Evolutionary conservation across 2,329 filamentous ascomycete genomes (phyloP).

Genomic region (Trichophaea hybrida): DNA sequence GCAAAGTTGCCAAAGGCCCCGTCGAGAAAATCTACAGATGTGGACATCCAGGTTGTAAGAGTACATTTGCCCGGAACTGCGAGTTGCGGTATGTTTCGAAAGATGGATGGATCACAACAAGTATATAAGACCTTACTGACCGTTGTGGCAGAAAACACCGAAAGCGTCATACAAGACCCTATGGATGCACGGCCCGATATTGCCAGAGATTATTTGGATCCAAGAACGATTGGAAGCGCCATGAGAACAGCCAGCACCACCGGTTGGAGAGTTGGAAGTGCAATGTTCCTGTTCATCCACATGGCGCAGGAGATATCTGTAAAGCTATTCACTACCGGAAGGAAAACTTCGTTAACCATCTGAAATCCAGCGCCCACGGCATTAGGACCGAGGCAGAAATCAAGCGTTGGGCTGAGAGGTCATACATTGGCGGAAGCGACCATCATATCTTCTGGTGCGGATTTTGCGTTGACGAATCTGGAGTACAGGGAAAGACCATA

Average conservation of each 20-base stretch:
- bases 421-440: conserved; percentile 37
- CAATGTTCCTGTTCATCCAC: conserved; percentile 1
- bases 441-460: conserved; percentile 73
- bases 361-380: conserved; percentile 34
- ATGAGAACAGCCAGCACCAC: conserved; percentile 68
- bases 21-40: neutral
- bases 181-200: conserved; percentile 58
- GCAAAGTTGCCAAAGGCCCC: neutral
- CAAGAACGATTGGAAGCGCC: conserved; percentile 88
- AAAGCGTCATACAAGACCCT: conserved; percentile 68
- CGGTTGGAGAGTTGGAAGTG: conserved; percentile 61
- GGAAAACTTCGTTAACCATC: conserved; percentile 48
- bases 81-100: conserved; percentile 1
- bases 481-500: conserved; percentile 27
- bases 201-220: conserved; percentile 71
- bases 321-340: conserved; percentile 44
- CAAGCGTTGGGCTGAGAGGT: conserved; percentile 24
- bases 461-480: conserved; percentile 45
- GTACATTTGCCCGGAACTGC: neutral
- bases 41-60: conserved; percentile 4
- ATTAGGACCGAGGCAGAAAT: conserved; percentile 27
- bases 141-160: conserved; percentile 53
- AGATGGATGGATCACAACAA: neutral
- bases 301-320: conserved; percentile 39
- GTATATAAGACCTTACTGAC: too few relatives aligned